Percentiles rank a stretch among this genome's conserved stretches.
Evolutionary conservation across 768 basidiomycete species (phyloP).

Genomic region (Lactifluus echinatus): DNA sequence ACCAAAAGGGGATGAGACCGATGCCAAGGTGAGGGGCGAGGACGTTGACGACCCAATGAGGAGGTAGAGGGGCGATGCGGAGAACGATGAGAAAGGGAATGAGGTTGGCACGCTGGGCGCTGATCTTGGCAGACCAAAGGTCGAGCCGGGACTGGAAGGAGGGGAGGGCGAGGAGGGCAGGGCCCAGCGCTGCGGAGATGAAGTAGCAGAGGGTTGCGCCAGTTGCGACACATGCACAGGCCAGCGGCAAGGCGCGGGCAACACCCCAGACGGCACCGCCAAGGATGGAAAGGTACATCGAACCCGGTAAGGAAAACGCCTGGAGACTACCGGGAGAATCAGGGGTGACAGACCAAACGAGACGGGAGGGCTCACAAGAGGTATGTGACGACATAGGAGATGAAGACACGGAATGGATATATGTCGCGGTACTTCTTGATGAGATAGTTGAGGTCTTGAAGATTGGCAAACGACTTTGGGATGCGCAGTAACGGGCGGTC

Average conservation of each 20-base stretch:
- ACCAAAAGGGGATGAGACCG: conserved; percentile 77
- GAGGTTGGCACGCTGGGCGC: conserved; percentile 71
- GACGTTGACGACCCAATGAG: conserved; percentile 95
- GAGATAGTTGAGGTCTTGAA: conserved; percentile 76
- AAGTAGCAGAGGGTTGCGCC: conserved; percentile 90
- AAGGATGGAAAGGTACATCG: conserved; percentile 96
- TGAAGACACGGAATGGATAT: conserved; percentile 74
- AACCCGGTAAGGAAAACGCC: conserved; percentile 93
- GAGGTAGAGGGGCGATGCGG: conserved; percentile 88
- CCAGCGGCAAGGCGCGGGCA: conserved; percentile 75
- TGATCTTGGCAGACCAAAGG: conserved; percentile 72
- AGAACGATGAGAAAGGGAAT: conserved; percentile 92
- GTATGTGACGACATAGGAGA: conserved; percentile 85
- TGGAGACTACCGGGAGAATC: conserved; percentile 57
- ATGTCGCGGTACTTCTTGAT: conserved; percentile 89
- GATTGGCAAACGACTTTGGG: conserved; percentile 80
- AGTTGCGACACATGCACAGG: conserved; percentile 83
- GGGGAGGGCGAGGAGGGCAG: conserved; percentile 80
- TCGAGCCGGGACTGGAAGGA: conserved; percentile 79
- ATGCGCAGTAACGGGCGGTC: conserved; percentile 73
- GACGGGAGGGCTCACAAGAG: conserved; percentile 64
- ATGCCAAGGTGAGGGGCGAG: conserved; percentile 91
- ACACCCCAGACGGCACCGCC: conserved; percentile 96
- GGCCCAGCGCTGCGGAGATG: conserved; percentile 86
- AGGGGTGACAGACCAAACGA: conserved; percentile 6